These are phyloP conservation scores for Globisporangium spiculum DNA, from an alignment of 352 stramenopile species.

Conservation along the genomic window DNA sequence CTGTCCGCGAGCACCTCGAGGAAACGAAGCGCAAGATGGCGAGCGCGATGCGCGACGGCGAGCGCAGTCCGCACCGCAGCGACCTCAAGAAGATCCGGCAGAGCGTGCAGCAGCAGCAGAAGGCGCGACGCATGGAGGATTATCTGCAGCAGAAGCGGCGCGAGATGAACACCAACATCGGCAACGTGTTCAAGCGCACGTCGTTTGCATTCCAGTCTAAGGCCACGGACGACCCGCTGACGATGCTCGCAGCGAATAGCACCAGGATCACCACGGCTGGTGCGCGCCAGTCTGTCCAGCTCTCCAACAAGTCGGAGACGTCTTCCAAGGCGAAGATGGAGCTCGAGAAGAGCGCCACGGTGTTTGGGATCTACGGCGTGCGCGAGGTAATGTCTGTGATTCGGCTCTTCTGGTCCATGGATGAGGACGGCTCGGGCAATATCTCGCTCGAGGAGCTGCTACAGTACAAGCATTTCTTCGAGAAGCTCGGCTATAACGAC, in stretches of 20 bases:
- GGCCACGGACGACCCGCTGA: conserved; percentile 10
- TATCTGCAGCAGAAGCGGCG: conserved; percentile 73
- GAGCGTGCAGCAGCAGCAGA: conserved; percentile 37
- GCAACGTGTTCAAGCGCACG: conserved; percentile 66
- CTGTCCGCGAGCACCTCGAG: conserved; percentile 39
- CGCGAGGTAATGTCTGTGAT: conserved; percentile 76
- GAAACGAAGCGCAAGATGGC: conserved; percentile 50
- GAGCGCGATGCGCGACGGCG: conserved; percentile 35
- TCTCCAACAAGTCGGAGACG: not conserved
- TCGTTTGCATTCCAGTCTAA: conserved; percentile 42
- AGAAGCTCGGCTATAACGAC: conserved; percentile 63
- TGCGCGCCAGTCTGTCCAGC: not conserved
- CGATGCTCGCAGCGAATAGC: not conserved
- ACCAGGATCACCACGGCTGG: not conserved
- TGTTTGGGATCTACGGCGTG: conserved; percentile 68
- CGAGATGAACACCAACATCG: conserved; percentile 64
- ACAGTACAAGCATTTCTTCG: conserved; percentile 55
- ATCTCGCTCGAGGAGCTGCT: conserved; percentile 55
- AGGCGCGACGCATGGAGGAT: conserved; percentile 58
- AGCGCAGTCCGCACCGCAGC: conserved; percentile 23
- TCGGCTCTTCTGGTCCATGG: conserved; percentile 70
- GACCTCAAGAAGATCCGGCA: conserved; percentile 34
- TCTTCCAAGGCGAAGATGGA: conserved; percentile 14
- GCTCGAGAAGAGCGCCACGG: conserved; percentile 31
- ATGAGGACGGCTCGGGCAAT: conserved; percentile 59